Base-by-base conservation (phyloP, 805 yeast genomes). In the Ogataea saltuana region DNA sequence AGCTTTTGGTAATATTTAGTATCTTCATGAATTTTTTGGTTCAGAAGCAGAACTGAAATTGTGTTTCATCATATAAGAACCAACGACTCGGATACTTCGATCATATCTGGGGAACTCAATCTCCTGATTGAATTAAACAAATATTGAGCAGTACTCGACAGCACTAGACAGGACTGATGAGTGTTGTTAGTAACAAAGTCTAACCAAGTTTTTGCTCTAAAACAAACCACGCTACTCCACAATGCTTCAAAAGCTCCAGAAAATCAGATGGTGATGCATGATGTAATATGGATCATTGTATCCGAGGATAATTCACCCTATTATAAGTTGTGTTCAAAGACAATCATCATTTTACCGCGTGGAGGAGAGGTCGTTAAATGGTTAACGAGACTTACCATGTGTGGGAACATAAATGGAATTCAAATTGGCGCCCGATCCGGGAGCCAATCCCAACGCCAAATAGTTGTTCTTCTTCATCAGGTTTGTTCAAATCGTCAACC, bases 191-290 rank as follows among this genome's bases (percentile, higher is more conserved):
- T 31, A 31, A 17, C n/a, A n/a, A n/a, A n/a, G n/a, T n/a, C n/a
- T n/a, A n/a, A n/a, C n/a, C n/a, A n/a, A n/a, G 7, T 7, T 11
- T 10, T 10, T 11, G 15, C 15, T 28, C 31, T 9, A 28, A 28
- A 28, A 28, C 31, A 28, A 11, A 13, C 31, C 15, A 28, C 8
- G 11, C 8, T 16, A n/a, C 17, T 19, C 17, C 13, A 12, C 8
- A 20, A 8, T n/a, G n/a, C n/a, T n/a, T n/a, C 12, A 25, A 13
- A 6, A 25, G n/a, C 28, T 25, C 28, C 28, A 25, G n/a, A 25
- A 37, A 53, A 61, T 87, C 96, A 88, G 96, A 85, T 88, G 96
- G 96, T 88, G 95, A 88, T 88, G 96, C 96, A 88, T 88, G 96
- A 78, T 82, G 32, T 36, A 86, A 85, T 69, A 69, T 85, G 93